A percentile compares a stretch with the other conserved stretches of the same genome.
Evolutionary conservation across 352 stramenopile species (phyloP).

Genomic region (Poterioochromonas sp.): DNA sequence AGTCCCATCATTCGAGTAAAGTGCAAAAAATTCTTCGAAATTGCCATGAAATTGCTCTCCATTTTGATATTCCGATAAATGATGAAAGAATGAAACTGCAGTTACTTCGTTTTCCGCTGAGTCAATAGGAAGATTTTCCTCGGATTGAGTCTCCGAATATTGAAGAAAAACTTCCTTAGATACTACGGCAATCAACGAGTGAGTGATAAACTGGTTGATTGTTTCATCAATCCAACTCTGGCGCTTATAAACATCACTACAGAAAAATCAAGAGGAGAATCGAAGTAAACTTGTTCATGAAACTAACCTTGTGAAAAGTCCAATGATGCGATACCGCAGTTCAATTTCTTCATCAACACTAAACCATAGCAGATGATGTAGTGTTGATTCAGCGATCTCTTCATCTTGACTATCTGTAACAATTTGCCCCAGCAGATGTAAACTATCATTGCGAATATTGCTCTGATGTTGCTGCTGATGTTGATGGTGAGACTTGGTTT

Average conservation of each 20-base stretch:
- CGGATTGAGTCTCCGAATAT: no score
- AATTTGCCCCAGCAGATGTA: not conserved
- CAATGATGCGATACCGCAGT: not conserved
- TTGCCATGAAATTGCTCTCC: no score
- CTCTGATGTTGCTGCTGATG: no score
- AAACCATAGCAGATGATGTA: conserved; percentile 12
- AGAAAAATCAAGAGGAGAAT: not conserved
- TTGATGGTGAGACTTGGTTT: no score
- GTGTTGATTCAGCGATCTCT: not conserved
- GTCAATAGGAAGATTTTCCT: no score
- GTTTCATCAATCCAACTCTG: not conserved
- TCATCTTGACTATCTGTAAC: not conserved
- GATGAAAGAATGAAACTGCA: no score
- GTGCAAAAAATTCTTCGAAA: no score
- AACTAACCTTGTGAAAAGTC: not conserved
- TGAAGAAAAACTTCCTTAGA: no score
- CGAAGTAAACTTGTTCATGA: not conserved
- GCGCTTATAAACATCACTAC: not conserved
- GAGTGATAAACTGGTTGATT: not conserved
- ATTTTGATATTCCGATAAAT: no score
- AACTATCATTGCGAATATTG: no score
- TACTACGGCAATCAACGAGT: not conserved
- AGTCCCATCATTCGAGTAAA: no score
- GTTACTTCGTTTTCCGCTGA: no score
- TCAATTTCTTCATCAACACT: not conserved